Evolutionary conservation across 2,329 filamentous ascomycete genomes (phyloP).

Genomic region (Aspergillus amoenus): DNA sequence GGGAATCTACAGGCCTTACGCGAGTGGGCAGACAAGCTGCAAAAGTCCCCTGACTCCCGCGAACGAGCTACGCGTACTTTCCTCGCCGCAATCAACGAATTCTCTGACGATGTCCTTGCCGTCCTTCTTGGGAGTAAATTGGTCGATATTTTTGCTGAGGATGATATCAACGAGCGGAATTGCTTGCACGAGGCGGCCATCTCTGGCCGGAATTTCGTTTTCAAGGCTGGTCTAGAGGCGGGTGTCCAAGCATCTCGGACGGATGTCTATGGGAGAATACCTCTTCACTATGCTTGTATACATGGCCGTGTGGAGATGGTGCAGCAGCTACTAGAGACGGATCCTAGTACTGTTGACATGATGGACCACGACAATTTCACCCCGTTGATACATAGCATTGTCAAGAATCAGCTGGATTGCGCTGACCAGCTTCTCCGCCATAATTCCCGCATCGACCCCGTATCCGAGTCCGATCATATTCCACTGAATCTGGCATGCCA

Average conservation of each 20-base stretch:
- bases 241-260: conserved; percentile 75
- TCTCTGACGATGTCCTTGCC: conserved; percentile 71
- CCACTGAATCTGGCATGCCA: conserved; percentile 94
- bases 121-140: conserved; percentile 76
- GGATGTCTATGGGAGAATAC: conserved; percentile 92
- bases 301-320: conserved; percentile 86
- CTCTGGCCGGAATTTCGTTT: conserved; percentile 77
- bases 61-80: conserved; percentile 89
- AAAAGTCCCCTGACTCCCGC: conserved; percentile 58
- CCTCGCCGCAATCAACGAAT: conserved; percentile 83
- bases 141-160: conserved; percentile 88
- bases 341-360: conserved; percentile 74
- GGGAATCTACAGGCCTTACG: conserved; percentile 75
- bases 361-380: conserved; percentile 98
- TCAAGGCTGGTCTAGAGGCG: conserved; percentile 71
- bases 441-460: conserved; percentile 81
- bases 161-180: conserved; percentile 97
- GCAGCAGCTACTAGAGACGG: conserved; percentile 66
- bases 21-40: conserved; percentile 76
- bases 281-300: conserved; percentile 94
- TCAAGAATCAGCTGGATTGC: conserved; percentile 78
- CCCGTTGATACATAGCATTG: conserved; percentile 90
- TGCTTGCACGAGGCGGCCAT: conserved; percentile 96
- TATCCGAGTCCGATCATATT: conserved; percentile 85
- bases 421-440: conserved; percentile 74